phyloP scores from a whole-genome alignment of 2,329 filamentous ascomycete species.

The Aureobasidium sp. region DNA sequence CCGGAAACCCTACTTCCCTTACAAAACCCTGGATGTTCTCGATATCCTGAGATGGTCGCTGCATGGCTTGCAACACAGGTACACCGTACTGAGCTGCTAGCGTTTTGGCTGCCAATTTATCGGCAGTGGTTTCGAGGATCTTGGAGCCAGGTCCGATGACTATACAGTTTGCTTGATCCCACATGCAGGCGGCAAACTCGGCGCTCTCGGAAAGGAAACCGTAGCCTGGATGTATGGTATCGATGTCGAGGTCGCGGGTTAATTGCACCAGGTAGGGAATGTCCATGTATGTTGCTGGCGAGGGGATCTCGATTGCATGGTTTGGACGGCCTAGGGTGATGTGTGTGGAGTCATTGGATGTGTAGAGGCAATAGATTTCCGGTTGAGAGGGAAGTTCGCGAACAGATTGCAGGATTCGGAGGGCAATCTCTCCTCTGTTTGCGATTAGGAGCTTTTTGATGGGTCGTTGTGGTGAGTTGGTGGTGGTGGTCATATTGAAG shows the following conservation, averaged over 20 bases:
- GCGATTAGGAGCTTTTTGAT: conserved; percentile 46
- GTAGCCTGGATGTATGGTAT: conserved; percentile 51
- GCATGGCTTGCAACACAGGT: conserved; percentile 9
- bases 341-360: neutral
- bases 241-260: conserved; percentile 42
- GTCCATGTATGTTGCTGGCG: conserved; percentile 39
- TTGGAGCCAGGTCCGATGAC: conserved; percentile 51
- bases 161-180: conserved; percentile 35
- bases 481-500: neutral
- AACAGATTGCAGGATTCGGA: conserved; percentile 51
- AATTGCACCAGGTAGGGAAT: conserved; percentile 41
- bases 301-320: neutral
- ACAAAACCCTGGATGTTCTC: conserved; percentile 49
- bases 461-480: neutral
- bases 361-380: conserved; percentile 23
- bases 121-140: conserved; percentile 46
- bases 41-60: neutral
- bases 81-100: conserved; percentile 40
- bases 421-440: conserved; percentile 57
- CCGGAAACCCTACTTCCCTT: conserved; percentile 41
- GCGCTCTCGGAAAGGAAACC: conserved; percentile 53
- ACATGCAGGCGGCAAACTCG: conserved; percentile 40
- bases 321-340: neutral
- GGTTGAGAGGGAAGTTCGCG: conserved; percentile 39
- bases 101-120: conserved; percentile 46